Evolutionary conservation across 2,329 filamentous ascomycete species (phyloP).

Genomic region (Fusarium pseudocircinatum): DNA sequence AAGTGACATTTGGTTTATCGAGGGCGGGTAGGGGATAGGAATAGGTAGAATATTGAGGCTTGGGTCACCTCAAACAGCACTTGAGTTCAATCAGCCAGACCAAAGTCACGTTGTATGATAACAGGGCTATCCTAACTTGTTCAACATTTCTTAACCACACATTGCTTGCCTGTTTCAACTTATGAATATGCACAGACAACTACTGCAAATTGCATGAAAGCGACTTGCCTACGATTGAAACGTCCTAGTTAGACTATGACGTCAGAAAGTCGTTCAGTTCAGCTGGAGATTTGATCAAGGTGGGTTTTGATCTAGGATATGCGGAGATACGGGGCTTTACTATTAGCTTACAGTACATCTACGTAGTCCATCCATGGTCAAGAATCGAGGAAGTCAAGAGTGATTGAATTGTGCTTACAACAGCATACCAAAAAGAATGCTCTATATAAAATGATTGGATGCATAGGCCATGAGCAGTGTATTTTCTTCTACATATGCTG

Average conservation of each 20-base stretch:
- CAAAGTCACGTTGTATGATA: not conserved
- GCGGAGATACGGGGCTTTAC: not conserved
- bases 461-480: not conserved
- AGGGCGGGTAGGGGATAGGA: not conserved
- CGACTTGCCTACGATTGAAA: not conserved
- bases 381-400: not conserved
- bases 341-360: not conserved
- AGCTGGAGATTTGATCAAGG: conserved; percentile 1
- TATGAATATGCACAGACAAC: not conserved
- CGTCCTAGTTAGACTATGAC: conserved; percentile 19
- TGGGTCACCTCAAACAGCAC: not conserved
- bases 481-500: not conserved
- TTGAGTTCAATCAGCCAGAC: not conserved
- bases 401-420: not conserved
- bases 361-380: not conserved
- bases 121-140: conserved; percentile 5
- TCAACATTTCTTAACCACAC: conserved; percentile 9
- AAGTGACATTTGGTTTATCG: conserved; percentile 5
- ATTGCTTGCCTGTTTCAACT: not conserved
- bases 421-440: not conserved
- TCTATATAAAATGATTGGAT: not conserved
- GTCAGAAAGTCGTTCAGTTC: conserved; percentile 28
- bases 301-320: conserved; percentile 9
- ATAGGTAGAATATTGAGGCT: conserved; percentile 3
- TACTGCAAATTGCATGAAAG: not conserved